These are phyloP conservation scores for Metschnikowia arizonensis DNA, from an alignment of 805 yeast species.

Conservation along the genomic window DNA sequence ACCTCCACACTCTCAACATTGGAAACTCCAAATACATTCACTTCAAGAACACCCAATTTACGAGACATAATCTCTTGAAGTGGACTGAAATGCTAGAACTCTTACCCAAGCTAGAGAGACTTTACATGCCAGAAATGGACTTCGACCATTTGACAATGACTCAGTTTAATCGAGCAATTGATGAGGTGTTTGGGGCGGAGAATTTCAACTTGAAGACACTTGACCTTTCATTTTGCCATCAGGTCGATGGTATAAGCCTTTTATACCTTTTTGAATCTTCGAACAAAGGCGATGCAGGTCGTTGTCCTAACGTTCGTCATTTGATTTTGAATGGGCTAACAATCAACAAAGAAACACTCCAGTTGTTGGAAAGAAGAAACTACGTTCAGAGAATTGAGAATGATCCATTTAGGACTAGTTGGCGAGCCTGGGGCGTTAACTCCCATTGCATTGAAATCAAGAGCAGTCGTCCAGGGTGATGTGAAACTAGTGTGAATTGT, in stretches of 20 bases:
- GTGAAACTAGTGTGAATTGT: neutral
- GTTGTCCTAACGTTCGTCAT: neutral
- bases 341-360: slow-evolving; percentile 27
- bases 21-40: slow-evolving; percentile 13
- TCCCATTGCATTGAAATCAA: slow-evolving; percentile 15
- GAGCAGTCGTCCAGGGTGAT: neutral
- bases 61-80: slow-evolving; percentile 7
- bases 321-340: slow-evolving; percentile 33
- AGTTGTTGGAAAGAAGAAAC: slow-evolving; percentile 16
- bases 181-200: slow-evolving; percentile 14
- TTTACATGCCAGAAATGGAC: slow-evolving; percentile 33
- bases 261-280: slow-evolving; percentile 26
- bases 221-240: slow-evolving; percentile 35
- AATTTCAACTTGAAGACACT: slow-evolving; percentile 21
- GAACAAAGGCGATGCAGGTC: slow-evolving; percentile 6
- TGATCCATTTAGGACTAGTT: slow-evolving; percentile 25
- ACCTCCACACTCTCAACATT: slow-evolving; percentile 11
- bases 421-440: slow-evolving; percentile 37
- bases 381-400: slow-evolving; percentile 20
- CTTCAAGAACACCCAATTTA: slow-evolving; percentile 15
- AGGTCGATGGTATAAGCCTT: slow-evolving; percentile 38
- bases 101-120: slow-evolving; percentile 19
- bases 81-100: slow-evolving; percentile 12
- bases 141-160: slow-evolving; percentile 34
- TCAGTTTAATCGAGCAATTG: slow-evolving; percentile 26